Evolutionary conservation across 78 protist genomes (phyloP), one percentile per base, ranked within the genome.

Genomic region (Pelomyxa schiedti): DNA sequence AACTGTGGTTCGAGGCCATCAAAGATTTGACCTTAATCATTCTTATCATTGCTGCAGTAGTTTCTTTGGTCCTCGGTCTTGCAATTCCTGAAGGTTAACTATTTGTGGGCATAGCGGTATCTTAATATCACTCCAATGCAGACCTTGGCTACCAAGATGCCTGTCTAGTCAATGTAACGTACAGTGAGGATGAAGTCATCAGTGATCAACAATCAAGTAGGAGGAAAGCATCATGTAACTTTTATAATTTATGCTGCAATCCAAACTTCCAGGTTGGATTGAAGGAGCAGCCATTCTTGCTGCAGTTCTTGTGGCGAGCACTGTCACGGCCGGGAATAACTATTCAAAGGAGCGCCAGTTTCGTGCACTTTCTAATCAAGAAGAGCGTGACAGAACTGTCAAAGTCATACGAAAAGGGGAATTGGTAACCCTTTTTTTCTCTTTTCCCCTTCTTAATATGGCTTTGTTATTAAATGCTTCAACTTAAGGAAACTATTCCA

Each of bases 271-370:
- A 16, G 94, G 85, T 0, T 93, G 96, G 98, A 87, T 90, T 39
- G 96, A 95, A 58, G 97, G 97, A 41, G 78, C 76, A 1, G 94
- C 97, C 40, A 93, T 95, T 74, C 38, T 95, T 29, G 69, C 83
- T 8, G 96, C 97, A 24, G 96, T 95, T 22, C 36, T 76, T 9
- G 22, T 93, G 30, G 99, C 94, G 7, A 80, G 83, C 9, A 7
- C 70, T 9, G 94, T 96, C 38, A 88, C 92, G 6, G 77, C 95
- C 8, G 42, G 41, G 47, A 94, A 94, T 77, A 91, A 94, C 53
- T 92, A 76, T 58, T 79, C 69, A 40, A 94, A 96, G 82, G 96
- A 93, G 58, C 58, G 16, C 58, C 16, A 47, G 58, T 47, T 47
- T 16, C 58, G 58, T 16, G 58, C 58, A 16, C 58, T 4, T 35